Evolutionary conservation across 208 protist genomes (phyloP).

Genomic region (Leishmania braziliensis): DNA sequence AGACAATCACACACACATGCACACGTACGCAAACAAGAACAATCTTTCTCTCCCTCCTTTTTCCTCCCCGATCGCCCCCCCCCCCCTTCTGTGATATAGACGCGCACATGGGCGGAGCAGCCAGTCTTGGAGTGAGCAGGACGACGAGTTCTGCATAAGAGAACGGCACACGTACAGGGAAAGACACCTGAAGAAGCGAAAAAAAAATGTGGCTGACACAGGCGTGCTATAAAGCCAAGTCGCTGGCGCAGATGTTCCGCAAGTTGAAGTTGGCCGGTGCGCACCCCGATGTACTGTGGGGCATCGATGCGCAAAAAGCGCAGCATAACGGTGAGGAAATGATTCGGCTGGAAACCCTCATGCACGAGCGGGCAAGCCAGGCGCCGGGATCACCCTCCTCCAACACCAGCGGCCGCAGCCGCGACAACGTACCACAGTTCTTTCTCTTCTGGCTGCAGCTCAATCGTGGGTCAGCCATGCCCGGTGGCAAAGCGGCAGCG

Average conservation of each 20-base stretch:
- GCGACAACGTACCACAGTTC: constrained; percentile 36
- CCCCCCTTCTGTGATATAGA: background rate
- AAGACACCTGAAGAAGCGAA: background rate
- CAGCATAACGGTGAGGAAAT: constrained; percentile 90
- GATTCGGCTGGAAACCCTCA: constrained; percentile 80
- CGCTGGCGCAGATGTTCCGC: constrained; percentile 81
- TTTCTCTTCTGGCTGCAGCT: constrained; percentile 76
- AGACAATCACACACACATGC: background rate
- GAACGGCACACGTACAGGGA: background rate
- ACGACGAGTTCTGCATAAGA: background rate
- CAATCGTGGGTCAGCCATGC: background rate
- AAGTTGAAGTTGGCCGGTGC: constrained; percentile 86
- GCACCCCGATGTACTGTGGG: constrained; percentile 84
- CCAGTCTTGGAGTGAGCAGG: background rate
- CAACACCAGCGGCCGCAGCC: background rate
- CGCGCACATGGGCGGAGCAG: background rate
- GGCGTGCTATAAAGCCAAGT: constrained; percentile 46
- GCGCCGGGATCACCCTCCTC: constrained; percentile 1
- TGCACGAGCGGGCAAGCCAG: constrained; percentile 54
- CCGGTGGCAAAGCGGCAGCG: background rate
- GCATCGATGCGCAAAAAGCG: constrained; percentile 83
- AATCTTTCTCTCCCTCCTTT: background rate
- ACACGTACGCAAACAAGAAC: background rate
- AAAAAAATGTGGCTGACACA: constrained; percentile 13
- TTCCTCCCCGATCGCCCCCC: background rate